These are phyloP conservation scores for Pseudogymnoascus sp. DNA, from an alignment of 2,329 filamentous ascomycete species.

Conservation along the genomic window DNA sequence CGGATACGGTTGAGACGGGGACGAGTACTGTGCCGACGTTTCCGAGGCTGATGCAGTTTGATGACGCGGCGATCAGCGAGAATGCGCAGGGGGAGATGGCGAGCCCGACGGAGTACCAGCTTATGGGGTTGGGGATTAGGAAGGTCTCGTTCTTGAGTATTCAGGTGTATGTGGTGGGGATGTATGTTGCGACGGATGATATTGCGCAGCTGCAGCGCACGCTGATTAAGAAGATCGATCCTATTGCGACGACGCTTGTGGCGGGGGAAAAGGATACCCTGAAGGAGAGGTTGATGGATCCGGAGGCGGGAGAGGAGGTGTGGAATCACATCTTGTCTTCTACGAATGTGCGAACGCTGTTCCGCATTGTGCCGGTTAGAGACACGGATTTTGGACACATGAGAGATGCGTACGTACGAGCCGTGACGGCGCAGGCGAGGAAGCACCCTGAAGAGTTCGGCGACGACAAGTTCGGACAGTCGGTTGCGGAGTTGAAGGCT, in stretches of 20 bases:
- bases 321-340: slow-evolving; percentile 65
- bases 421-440: slow-evolving; percentile 64
- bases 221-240: slow-evolving; percentile 67
- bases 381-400: slow-evolving; percentile 93
- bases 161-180: slow-evolving; percentile 88
- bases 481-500: slow-evolving; percentile 68
- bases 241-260: slow-evolving; percentile 72
- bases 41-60: slow-evolving; percentile 22
- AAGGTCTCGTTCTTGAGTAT: slow-evolving; percentile 85
- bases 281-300: slow-evolving; percentile 59
- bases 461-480: slow-evolving; percentile 67
- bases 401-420: slow-evolving; percentile 81
- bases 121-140: slow-evolving; percentile 79
- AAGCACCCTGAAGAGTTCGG: slow-evolving; percentile 45
- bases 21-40: slow-evolving; percentile 26
- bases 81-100: slow-evolving; percentile 9
- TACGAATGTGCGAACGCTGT: slow-evolving; percentile 61
- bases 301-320: slow-evolving; percentile 56
- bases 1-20: slow-evolving; percentile 26
- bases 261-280: slow-evolving; percentile 70
- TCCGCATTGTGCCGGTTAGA: slow-evolving; percentile 80
- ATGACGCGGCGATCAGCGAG: slow-evolving; percentile 17
- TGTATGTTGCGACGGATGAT: slow-evolving; percentile 80
- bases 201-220: slow-evolving; percentile 71
- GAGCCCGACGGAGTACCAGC: slow-evolving; percentile 62